A percentile compares a stretch with the other conserved stretches of the same genome.
phyloP scores from a whole-genome alignment of 1,284 basidiomycete genomes.

The Pseudozyma pruni region DNA sequence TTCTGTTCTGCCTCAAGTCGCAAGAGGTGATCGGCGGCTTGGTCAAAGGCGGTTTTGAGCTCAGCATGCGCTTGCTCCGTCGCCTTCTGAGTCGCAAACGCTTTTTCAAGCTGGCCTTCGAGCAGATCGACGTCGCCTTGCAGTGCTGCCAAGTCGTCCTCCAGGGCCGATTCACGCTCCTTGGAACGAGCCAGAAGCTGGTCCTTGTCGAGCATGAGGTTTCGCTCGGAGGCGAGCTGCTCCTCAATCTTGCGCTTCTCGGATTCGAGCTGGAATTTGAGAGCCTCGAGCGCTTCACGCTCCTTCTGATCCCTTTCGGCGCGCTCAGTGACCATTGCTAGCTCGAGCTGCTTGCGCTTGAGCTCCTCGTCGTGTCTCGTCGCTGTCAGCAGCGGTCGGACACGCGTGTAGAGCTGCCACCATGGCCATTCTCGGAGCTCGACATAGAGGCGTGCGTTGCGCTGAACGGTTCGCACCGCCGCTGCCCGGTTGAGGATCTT shows the following conservation, averaged over 20 bases:
- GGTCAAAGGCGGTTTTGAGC: slow-evolving; percentile 78
- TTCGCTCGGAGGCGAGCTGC: slow-evolving; percentile 83
- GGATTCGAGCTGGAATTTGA: slow-evolving; percentile 56
- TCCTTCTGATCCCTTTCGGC: slow-evolving; percentile 64
- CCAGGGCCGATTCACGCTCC: slow-evolving; percentile 82
- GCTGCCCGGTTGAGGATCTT: slow-evolving; percentile 93
- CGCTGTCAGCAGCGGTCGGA: slow-evolving; percentile 90
- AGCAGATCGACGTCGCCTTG: slow-evolving; percentile 85
- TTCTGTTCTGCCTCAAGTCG: slow-evolving; percentile 81
- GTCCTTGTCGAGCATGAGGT: slow-evolving; percentile 84
- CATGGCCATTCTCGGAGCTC: slow-evolving; percentile 93
- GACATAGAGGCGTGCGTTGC: slow-evolving; percentile 87
- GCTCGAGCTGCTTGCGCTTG: slow-evolving; percentile 85
- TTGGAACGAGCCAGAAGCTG: slow-evolving; percentile 85
- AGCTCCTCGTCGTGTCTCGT: slow-evolving; percentile 93
- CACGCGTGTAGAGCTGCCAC: slow-evolving; percentile 96
- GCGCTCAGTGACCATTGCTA: slow-evolving; percentile 72
- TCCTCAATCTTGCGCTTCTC: slow-evolving; percentile 74
- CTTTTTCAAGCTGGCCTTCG: slow-evolving; percentile 85
- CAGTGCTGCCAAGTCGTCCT: slow-evolving; percentile 83
- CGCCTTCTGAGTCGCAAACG: slow-evolving; percentile 70
- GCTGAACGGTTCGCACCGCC: slow-evolving; percentile 90
- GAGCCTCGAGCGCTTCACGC: slow-evolving; percentile 55
- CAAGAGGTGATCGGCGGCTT: slow-evolving; percentile 84
- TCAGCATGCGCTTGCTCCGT: slow-evolving; percentile 75